These are phyloP conservation scores for Porcisia deanei DNA, from an alignment of 208 protist species.

Conservation along the genomic window DNA sequence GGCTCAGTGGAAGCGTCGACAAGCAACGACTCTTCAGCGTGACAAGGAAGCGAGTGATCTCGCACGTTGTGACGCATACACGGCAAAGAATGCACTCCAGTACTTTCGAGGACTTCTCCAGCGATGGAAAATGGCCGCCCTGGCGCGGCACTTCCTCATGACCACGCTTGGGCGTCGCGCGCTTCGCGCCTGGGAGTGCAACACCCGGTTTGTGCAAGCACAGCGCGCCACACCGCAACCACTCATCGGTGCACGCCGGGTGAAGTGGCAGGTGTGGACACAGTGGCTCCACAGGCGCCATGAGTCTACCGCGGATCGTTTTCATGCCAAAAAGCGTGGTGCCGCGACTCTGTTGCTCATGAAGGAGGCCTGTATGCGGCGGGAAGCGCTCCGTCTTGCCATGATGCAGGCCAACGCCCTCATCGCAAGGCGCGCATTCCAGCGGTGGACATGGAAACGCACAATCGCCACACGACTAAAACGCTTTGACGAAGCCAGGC, in stretches of 20 bases:
- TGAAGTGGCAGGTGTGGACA: slow-evolving; percentile 14
- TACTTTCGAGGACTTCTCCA: slow-evolving; percentile 18
- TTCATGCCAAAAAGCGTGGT: background rate
- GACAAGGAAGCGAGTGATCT: slow-evolving; percentile 22
- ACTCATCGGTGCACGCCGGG: slow-evolving; percentile 3
- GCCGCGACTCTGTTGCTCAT: slow-evolving; percentile 6
- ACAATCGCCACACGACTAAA: background rate
- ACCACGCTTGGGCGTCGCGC: slow-evolving; percentile 16
- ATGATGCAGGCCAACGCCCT: background rate
- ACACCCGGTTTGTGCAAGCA: background rate
- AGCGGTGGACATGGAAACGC: slow-evolving; percentile 5
- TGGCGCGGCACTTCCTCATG: slow-evolving; percentile 18
- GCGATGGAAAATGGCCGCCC: slow-evolving; percentile 20
- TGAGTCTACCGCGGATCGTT: slow-evolving; percentile 8
- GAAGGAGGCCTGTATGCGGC: background rate
- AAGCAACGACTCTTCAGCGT: background rate
- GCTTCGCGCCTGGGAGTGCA: slow-evolving; percentile 15
- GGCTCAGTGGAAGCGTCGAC: slow-evolving; percentile 28
- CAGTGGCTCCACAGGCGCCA: slow-evolving; percentile 12
- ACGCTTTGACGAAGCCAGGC: background rate
- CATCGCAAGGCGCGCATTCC: background rate
- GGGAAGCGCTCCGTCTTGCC: background rate
- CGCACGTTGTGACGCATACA: slow-evolving; percentile 29
- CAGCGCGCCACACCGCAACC: slow-evolving; percentile 13
- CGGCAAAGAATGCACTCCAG: slow-evolving; percentile 24